Evolutionary conservation across 202 grass and related monocot genomes (phyloP).

Genomic region (Zizania palustris): DNA sequence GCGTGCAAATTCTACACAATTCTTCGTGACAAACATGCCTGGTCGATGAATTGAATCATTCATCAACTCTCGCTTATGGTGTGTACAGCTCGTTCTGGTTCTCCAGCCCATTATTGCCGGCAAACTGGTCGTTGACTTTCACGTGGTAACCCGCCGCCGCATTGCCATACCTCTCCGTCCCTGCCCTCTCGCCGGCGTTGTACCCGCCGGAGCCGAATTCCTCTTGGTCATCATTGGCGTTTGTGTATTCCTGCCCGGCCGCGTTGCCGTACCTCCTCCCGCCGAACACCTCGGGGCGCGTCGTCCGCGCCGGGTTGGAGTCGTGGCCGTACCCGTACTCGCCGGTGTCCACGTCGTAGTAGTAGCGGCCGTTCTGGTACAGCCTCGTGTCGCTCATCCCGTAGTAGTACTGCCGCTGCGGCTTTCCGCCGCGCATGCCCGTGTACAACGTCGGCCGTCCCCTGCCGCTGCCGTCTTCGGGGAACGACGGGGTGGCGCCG

Average conservation of each 20-base stretch:
- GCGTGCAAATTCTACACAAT: neutral
- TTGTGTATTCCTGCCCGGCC: neutral
- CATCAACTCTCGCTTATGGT: slow-evolving; percentile 34
- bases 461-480: slow-evolving; percentile 49
- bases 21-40: neutral
- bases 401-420: slow-evolving; percentile 29
- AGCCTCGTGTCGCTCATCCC: slow-evolving; percentile 64
- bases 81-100: slow-evolving; percentile 20
- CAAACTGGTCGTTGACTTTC: slow-evolving; percentile 3
- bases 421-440: slow-evolving; percentile 5
- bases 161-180: neutral
- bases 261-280: slow-evolving; percentile 16
- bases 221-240: neutral
- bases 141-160: neutral
- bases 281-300: slow-evolving; percentile 21
- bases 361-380: slow-evolving; percentile 62
- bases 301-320: slow-evolving; percentile 46
- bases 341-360: slow-evolving; percentile 53
- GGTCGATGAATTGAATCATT: neutral
- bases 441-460: slow-evolving; percentile 42
- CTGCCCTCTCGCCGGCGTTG: too few relatives aligned
- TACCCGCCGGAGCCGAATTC: neutral
- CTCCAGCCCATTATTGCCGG: too few relatives aligned
- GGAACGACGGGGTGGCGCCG: neutral
- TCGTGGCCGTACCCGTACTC: slow-evolving; percentile 53